Evolutionary conservation across 2,329 filamentous ascomycete species (phyloP).

Genomic region (Epichloe sibirici): DNA sequence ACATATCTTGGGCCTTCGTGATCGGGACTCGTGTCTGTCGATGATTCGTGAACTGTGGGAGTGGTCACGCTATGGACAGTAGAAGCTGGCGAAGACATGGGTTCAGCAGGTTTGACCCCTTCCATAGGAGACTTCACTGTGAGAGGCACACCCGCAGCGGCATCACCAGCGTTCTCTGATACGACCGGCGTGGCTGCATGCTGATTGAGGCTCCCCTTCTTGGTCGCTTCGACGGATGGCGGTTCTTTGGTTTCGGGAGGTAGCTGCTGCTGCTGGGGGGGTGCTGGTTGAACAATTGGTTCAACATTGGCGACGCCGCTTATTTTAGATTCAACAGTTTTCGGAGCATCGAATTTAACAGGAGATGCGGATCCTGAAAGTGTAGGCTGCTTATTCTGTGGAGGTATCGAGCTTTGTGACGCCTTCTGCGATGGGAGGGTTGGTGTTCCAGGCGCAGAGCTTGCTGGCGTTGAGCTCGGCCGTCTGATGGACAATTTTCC

Average conservation of each 20-base stretch:
- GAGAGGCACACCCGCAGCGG: conserved; percentile 6
- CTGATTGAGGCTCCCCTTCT: background rate
- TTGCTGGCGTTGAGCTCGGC: conserved; percentile 7
- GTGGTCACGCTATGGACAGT: conserved; percentile 65
- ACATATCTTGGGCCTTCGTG: conserved; percentile 49
- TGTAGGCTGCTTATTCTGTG: conserved; percentile 5
- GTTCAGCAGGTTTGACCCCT: conserved; percentile 27
- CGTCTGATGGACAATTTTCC: conserved; percentile 6
- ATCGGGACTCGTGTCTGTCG: conserved; percentile 63
- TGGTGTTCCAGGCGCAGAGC: conserved; percentile 1
- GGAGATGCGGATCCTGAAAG: background rate
- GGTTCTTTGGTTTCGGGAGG: background rate
- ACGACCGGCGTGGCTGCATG: background rate
- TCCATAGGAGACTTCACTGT: conserved; percentile 26
- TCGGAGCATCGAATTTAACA: background rate
- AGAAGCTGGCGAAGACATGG: conserved; percentile 46
- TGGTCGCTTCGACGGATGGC: background rate
- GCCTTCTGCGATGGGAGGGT: background rate
- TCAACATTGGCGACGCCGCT: background rate
- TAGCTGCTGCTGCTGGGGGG: background rate
- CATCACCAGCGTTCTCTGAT: background rate
- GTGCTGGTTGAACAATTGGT: background rate
- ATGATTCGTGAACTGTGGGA: conserved; percentile 53
- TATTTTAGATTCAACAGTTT: background rate
- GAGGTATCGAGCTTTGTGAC: background rate